phyloP scores from a whole-genome alignment of 192 early-diverging fungal genomes.

The Coemansia sp. region DNA sequence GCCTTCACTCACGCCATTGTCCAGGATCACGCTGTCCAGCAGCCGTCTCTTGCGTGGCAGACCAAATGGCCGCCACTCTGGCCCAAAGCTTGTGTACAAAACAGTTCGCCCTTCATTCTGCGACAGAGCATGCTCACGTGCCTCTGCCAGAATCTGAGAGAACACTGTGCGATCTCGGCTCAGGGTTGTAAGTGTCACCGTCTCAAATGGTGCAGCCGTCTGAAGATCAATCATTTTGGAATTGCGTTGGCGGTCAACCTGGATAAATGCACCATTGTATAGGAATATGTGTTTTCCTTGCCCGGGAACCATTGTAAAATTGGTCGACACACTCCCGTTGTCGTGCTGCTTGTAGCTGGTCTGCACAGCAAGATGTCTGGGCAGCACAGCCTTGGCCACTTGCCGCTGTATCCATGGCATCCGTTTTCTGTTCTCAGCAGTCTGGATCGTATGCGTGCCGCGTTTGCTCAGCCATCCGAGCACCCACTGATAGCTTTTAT shows the following conservation, averaged over 20 bases:
- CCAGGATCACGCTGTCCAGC: slow-evolving; percentile 73
- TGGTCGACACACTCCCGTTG: slow-evolving; percentile 82
- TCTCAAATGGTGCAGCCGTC: slow-evolving; percentile 92
- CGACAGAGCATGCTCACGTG: slow-evolving; percentile 76
- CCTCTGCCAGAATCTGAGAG: slow-evolving; percentile 72
- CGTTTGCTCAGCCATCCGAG: slow-evolving; percentile 81
- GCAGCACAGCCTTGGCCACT: slow-evolving; percentile 49
- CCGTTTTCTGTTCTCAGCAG: slow-evolving; percentile 13
- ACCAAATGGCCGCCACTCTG: slow-evolving; percentile 97
- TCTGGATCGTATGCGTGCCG: slow-evolving; percentile 26
- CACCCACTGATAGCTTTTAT: slow-evolving; percentile 92
- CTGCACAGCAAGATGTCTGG: slow-evolving; percentile 82
- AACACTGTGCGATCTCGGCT: slow-evolving; percentile 78
- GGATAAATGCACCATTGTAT: slow-evolving; percentile 79
- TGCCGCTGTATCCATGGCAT: slow-evolving; percentile 57
- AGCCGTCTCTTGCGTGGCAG: slow-evolving; percentile 78
- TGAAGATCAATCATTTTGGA: slow-evolving; percentile 87
- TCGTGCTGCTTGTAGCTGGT: slow-evolving; percentile 86
- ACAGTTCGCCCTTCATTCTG: slow-evolving; percentile 96
- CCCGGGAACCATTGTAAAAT: slow-evolving; percentile 88
- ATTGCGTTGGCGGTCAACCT: slow-evolving; percentile 79
- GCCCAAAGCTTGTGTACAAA: slow-evolving; percentile 90
- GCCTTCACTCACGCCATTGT: slow-evolving; percentile 62
- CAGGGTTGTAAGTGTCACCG: slow-evolving; percentile 89
- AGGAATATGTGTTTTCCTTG: slow-evolving; percentile 87